Percentiles rank a stretch among this genome's conserved stretches.
Conservation (phyloP, 2,329 filamentous ascomycete genomes). For the Sclerotiophoma versabilis region DNA sequence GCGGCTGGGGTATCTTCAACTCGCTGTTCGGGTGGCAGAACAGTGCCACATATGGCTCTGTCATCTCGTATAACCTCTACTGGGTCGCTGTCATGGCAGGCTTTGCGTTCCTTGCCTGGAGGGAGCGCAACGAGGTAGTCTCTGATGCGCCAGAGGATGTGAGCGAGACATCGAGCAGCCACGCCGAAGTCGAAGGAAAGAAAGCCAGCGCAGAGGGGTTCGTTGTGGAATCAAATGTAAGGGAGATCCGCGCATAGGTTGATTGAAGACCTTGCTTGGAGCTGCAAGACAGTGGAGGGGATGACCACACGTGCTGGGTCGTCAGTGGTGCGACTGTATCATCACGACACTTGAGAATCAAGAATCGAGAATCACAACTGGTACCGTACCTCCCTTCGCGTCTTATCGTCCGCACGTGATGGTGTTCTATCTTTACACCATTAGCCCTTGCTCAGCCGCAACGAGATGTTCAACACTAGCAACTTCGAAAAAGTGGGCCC, state of each 20-base stretch:
- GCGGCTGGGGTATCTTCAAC: conserved; percentile 88
- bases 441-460: conserved; percentile 8
- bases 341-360: not conserved
- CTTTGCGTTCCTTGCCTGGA: conserved; percentile 71
- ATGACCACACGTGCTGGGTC: not conserved
- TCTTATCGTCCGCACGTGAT: not conserved
- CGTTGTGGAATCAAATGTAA: conserved; percentile 20
- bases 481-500: not conserved
- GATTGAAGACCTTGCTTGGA: not conserved
- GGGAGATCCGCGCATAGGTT: conserved; percentile 17
- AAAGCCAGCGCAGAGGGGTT: conserved; percentile 25
- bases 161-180: conserved; percentile 25
- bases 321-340: not conserved
- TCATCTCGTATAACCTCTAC: conserved; percentile 87
- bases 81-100: conserved; percentile 75
- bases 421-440: conserved; percentile 1
- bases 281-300: not conserved
- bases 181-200: conserved; percentile 23
- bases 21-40: conserved; percentile 87
- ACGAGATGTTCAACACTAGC: conserved; percentile 1
- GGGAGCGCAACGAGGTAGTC: conserved; percentile 59
- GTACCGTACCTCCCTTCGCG: too few species aligned
- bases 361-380: too few species aligned
- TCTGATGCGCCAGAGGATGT: conserved; percentile 10
- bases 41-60: conserved; percentile 84